Evolutionary conservation across 345 rosid species (phyloP).

Genomic region (Clausena lansium): DNA sequence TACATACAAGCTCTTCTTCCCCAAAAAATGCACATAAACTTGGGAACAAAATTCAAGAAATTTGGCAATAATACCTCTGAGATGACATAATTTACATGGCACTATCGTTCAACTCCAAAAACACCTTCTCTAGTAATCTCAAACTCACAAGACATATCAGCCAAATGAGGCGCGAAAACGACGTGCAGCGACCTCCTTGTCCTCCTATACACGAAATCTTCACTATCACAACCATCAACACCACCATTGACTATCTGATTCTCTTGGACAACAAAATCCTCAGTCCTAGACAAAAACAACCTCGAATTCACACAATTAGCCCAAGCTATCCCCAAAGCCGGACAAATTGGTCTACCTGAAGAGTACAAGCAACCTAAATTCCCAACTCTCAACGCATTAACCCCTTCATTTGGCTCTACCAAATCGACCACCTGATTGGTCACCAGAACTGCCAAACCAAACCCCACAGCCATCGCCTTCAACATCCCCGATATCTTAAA

Average conservation of each 20-base stretch:
- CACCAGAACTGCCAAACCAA: conserved; percentile 62
- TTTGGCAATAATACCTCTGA: neutral
- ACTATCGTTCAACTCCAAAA: conserved; percentile 37
- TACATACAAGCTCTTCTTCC: neutral
- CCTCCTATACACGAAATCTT: conserved; percentile 21
- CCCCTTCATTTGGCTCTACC: conserved; percentile 51
- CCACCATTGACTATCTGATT: conserved; percentile 16
- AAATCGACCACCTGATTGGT: conserved; percentile 91
- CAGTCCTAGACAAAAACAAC: conserved; percentile 56
- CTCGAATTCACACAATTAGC: conserved; percentile 84
- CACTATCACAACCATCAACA: conserved; percentile 19
- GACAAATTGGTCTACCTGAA: conserved; percentile 70
- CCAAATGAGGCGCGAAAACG: conserved; percentile 77
- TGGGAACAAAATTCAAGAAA: neutral
- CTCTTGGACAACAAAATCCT: conserved; percentile 30
- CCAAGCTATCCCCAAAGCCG: conserved; percentile 83
- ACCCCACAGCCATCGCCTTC: conserved; percentile 64
- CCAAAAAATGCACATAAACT: neutral
- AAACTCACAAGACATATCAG: conserved; percentile 56
- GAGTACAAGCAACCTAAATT: conserved; percentile 57
- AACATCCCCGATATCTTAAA: conserved; percentile 69
- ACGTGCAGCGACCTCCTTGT: conserved; percentile 52
- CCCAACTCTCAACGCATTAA: conserved; percentile 63
- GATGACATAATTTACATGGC: neutral
- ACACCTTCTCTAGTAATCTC: conserved; percentile 59